A percentile compares a stretch with the other conserved stretches of the same genome.
Evolutionary conservation across 164 flowering plant species (phyloP).

Genomic region (Malania oleifera): DNA sequence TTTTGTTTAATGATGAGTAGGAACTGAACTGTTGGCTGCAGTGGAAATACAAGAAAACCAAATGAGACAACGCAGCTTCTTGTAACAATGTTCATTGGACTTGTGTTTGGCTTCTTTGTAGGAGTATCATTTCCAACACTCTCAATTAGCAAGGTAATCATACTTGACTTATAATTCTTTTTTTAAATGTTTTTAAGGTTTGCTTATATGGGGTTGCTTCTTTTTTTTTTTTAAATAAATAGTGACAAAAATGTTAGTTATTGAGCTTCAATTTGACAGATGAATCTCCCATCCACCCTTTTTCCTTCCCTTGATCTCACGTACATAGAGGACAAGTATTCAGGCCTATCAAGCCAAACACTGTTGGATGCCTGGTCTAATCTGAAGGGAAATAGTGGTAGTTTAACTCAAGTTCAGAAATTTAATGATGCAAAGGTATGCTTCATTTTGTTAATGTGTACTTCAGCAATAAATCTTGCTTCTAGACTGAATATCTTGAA

Average conservation of each 20-base stretch:
- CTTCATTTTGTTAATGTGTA: background rate
- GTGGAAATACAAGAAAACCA: constrained; percentile 33
- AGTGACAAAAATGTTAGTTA: background rate
- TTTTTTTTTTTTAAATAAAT: background rate
- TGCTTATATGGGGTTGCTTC: background rate
- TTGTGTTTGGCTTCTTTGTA: constrained; percentile 49
- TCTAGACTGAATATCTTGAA: too few species aligned
- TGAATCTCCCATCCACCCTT: background rate
- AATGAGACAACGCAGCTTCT: constrained; percentile 47
- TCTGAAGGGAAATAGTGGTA: background rate
- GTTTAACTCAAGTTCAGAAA: background rate
- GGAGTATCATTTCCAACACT: constrained; percentile 51
- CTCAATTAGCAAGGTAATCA: constrained; percentile 37
- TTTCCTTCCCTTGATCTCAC: background rate
- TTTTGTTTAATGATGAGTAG: too few species aligned
- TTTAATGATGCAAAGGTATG: background rate
- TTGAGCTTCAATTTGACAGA: background rate
- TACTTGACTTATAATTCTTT: background rate
- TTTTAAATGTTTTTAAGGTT: background rate
- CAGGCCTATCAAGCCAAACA: background rate
- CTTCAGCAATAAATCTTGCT: too few species aligned
- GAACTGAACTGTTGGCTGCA: too few species aligned
- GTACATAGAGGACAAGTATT: background rate
- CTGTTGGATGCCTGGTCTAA: background rate
- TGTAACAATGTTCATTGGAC: constrained; percentile 39